A percentile compares a stretch with the other conserved stretches of the same genome.
These are phyloP conservation scores for Helotiales sp. DNA, from an alignment of 2,329 filamentous ascomycete species.

Conservation along the genomic window DNA sequence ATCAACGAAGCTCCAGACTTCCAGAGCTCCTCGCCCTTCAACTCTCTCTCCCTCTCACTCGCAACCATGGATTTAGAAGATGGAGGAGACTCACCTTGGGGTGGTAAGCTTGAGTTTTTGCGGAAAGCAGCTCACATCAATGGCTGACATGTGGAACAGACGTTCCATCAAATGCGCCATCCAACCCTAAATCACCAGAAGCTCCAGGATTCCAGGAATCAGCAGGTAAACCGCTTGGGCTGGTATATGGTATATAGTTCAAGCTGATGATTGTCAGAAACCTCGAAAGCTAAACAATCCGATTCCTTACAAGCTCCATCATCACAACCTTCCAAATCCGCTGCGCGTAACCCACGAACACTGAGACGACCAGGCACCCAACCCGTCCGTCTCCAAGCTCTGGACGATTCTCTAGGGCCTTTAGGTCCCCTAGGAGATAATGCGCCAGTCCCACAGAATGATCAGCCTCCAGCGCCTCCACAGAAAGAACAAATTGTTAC, in stretches of 20 bases:
- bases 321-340: conserved; percentile 31
- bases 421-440: conserved; percentile 65
- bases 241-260: background rate
- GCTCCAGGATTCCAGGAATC: conserved; percentile 26
- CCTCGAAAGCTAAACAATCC: conserved; percentile 22
- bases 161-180: conserved; percentile 42
- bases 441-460: conserved; percentile 37
- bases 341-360: conserved; percentile 33
- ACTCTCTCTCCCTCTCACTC: conserved; percentile 12
- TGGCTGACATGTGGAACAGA: conserved; percentile 33
- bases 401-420: conserved; percentile 73
- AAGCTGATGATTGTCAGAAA: conserved; percentile 20
- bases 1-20: conserved; percentile 17
- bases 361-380: conserved; percentile 68
- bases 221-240: conserved; percentile 17
- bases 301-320: conserved; percentile 22
- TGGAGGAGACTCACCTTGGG: conserved; percentile 46
- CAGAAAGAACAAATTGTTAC: conserved; percentile 66
- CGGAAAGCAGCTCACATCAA: background rate
- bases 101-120: conserved; percentile 36
- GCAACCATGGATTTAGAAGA: conserved; percentile 44
- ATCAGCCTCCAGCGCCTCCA: conserved; percentile 67
- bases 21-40: conserved; percentile 12
- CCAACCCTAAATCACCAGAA: conserved; percentile 30
- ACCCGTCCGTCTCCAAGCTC: conserved; percentile 74